These are phyloP conservation scores for Wallacemonas rigidus DNA, from an alignment of 208 protist genomes.

Conservation along the genomic window DNA sequence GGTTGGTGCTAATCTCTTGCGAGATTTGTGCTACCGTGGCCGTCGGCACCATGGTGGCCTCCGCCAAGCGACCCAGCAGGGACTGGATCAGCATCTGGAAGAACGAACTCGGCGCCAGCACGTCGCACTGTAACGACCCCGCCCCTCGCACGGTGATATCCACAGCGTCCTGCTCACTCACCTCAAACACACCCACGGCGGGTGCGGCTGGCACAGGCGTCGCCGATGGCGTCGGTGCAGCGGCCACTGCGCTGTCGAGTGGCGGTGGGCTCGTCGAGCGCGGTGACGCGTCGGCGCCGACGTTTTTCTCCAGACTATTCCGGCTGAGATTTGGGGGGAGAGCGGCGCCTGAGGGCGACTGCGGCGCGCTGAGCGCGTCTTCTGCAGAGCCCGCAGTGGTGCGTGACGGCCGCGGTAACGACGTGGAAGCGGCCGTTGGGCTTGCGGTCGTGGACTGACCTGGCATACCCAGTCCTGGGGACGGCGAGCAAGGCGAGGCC, in stretches of 20 bases:
- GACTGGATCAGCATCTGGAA: slow-evolving; percentile 68
- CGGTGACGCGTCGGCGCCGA: neutral
- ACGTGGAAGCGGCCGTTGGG: too few relatives aligned
- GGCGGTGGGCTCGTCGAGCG: neutral
- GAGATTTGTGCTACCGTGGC: slow-evolving; percentile 38
- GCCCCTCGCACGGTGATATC: slow-evolving; percentile 65
- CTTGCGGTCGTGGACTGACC: too few relatives aligned
- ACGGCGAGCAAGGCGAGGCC: too few relatives aligned
- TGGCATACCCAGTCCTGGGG: too few relatives aligned
- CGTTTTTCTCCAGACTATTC: neutral
- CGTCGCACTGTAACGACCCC: slow-evolving; percentile 68
- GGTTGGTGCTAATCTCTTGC: slow-evolving; percentile 15
- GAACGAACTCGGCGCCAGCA: slow-evolving; percentile 37
- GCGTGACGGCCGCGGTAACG: too few relatives aligned
- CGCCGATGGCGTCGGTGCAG: neutral
- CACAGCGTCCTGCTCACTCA: slow-evolving; percentile 55
- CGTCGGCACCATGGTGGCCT: slow-evolving; percentile 54
- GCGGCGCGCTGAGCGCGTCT: too few relatives aligned
- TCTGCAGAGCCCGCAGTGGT: too few relatives aligned
- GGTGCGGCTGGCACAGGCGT: neutral
- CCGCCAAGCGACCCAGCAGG: slow-evolving; percentile 57
- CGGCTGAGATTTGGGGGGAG: too few relatives aligned
- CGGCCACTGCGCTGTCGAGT: neutral
- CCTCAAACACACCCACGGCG: slow-evolving; percentile 24
- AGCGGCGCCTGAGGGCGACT: too few relatives aligned